Evolutionary conservation across 257 asterid genomes (phyloP).

Genomic region (Solanum verrucosum): DNA sequence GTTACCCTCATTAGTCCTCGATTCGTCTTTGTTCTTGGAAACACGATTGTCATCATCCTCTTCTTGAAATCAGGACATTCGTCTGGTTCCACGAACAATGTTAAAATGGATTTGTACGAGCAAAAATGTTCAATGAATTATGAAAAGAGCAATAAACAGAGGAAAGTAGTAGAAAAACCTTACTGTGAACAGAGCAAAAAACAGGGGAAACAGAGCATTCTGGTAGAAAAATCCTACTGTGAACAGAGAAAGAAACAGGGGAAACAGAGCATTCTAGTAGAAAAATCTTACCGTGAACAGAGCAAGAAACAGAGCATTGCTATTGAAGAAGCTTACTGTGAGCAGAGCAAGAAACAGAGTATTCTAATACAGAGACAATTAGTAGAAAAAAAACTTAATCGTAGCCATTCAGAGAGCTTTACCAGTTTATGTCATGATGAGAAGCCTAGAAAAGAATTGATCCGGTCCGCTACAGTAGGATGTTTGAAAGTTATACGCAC

Average conservation of each 20-base stretch:
- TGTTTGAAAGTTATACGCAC: constrained; percentile 9
- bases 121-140: constrained; percentile 16
- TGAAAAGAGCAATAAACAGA: background rate
- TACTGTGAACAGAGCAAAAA: too few species aligned
- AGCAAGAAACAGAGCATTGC: too few species aligned
- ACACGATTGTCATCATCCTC: constrained; percentile 50
- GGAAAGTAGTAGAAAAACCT: too few species aligned
- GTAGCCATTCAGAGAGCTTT: constrained; percentile 37
- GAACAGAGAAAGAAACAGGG: too few species aligned
- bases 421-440: constrained; percentile 9
- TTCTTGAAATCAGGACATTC: constrained; percentile 27
- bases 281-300: too few species aligned
- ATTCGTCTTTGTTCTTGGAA: constrained; percentile 58
- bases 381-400: constrained; percentile 9
- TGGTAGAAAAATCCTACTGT: too few species aligned
- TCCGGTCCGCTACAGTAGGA: constrained; percentile 43
- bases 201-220: too few species aligned
- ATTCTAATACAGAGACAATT: background rate
- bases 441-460: constrained; percentile 16
- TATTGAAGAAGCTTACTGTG: background rate
- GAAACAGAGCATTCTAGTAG: background rate
- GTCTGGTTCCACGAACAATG: background rate
- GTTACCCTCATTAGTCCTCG: constrained; percentile 32
- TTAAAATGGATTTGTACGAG: constrained; percentile 29
- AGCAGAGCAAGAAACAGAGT: background rate